Percentiles rank a stretch among this genome's conserved stretches.
Conservation (phyloP, 2,329 filamentous ascomycete species). For the Venturia pyrina region DNA sequence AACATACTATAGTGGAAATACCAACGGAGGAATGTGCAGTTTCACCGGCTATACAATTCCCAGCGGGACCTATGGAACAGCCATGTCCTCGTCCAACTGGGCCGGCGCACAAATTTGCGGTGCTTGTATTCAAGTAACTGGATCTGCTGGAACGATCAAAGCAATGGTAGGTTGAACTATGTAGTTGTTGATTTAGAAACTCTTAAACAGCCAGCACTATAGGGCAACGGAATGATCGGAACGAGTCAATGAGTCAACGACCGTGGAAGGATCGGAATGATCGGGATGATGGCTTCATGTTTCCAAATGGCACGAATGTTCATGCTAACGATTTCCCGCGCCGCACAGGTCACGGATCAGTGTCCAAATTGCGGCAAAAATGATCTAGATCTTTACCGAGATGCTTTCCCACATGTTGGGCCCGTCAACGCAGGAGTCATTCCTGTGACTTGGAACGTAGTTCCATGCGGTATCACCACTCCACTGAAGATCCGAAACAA, state of each 20-base stretch:
- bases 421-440: not conserved
- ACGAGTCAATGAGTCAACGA: too few relatives aligned
- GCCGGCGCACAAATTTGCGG: slow-evolving; percentile 47
- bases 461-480: slow-evolving; percentile 35
- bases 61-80: slow-evolving; percentile 48
- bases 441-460: not conserved
- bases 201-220: too few relatives aligned
- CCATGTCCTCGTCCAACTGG: slow-evolving; percentile 51
- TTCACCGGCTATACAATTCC: slow-evolving; percentile 55
- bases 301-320: not conserved
- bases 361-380: not conserved
- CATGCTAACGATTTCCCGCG: not conserved
- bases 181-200: not conserved
- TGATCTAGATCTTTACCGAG: not conserved
- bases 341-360: not conserved
- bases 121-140: slow-evolving; percentile 38
- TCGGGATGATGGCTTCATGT: not conserved
- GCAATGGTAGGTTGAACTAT: not conserved
- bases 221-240: too few relatives aligned
- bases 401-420: not conserved
- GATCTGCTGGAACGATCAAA: not conserved
- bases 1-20: slow-evolving; percentile 30
- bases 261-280: too few relatives aligned
- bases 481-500: slow-evolving; percentile 45
- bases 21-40: slow-evolving; percentile 51